These are phyloP conservation scores for Aurantiochytrium sp. DNA, from an alignment of 108 stramenopile genomes.

Conservation along the genomic window DNA sequence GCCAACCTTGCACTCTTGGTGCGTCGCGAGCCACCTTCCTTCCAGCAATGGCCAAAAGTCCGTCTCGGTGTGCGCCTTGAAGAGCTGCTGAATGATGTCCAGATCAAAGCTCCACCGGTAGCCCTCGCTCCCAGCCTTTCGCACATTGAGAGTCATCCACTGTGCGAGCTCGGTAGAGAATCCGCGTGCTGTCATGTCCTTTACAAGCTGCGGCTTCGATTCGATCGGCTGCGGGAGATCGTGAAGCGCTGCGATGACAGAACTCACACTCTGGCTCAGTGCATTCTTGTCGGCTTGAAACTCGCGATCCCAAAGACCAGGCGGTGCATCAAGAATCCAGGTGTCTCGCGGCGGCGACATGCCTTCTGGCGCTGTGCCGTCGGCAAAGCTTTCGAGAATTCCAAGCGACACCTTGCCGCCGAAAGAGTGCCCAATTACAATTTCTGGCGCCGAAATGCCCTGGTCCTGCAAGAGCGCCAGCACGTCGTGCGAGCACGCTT, in stretches of 20 bases:
- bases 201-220: neutral
- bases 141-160: constrained; percentile 17
- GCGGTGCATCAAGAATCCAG: neutral
- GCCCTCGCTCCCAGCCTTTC: neutral
- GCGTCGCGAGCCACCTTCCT: neutral
- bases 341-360: neutral
- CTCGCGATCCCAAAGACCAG: neutral
- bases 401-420: constrained; percentile 2
- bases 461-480: neutral
- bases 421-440: constrained; percentile 4
- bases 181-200: neutral
- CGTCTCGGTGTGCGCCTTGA: neutral
- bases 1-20: neutral
- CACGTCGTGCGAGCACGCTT: neutral
- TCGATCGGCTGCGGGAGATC: neutral
- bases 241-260: neutral
- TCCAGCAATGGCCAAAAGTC: constrained; percentile 14
- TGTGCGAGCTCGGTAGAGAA: neutral
- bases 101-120: neutral
- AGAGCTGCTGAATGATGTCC: constrained; percentile 10
- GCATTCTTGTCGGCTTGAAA: neutral
- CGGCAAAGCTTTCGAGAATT: neutral
- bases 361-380: neutral
- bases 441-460: neutral
- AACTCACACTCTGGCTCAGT: neutral